phyloP scores from a whole-genome alignment of 2,329 filamentous ascomycete species.

The Seiridium cupressi region DNA sequence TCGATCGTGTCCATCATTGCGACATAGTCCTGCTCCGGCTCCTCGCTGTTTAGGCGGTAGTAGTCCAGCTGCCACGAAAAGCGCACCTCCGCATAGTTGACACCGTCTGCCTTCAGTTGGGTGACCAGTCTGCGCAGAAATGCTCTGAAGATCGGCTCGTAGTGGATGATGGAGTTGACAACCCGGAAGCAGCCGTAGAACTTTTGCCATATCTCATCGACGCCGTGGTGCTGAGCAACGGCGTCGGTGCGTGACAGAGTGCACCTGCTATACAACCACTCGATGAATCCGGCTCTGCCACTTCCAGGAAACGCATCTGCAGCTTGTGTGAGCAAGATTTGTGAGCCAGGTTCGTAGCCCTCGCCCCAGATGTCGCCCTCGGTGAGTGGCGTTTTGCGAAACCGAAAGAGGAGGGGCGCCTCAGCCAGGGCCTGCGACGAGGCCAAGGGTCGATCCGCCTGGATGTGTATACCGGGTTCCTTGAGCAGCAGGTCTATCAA shows the following conservation, averaged over 20 bases:
- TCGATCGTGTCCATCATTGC: conserved; percentile 71
- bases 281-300: conserved; percentile 68
- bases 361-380: conserved; percentile 62
- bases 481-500: conserved; percentile 70
- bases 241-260: conserved; percentile 72
- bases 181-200: conserved; percentile 75
- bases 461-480: conserved; percentile 73
- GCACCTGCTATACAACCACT: conserved; percentile 73
- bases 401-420: conserved; percentile 61
- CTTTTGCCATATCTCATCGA: conserved; percentile 82
- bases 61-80: conserved; percentile 73
- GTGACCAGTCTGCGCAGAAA: conserved; percentile 72
- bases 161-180: conserved; percentile 73
- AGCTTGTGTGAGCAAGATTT: conserved; percentile 58
- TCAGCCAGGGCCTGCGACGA: conserved; percentile 51
- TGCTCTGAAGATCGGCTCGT: conserved; percentile 83
- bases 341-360: conserved; percentile 57
- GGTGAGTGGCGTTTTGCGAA: conserved; percentile 43
- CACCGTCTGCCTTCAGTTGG: conserved; percentile 74
- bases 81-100: conserved; percentile 79
- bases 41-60: conserved; percentile 61
- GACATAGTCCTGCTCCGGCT: conserved; percentile 64
- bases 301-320: conserved; percentile 74
- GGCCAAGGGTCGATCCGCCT: conserved; percentile 54
- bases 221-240: conserved; percentile 76